Base-by-base conservation (phyloP, 164 flowering plant genomes). In the Pachysandra terminalis region DNA sequence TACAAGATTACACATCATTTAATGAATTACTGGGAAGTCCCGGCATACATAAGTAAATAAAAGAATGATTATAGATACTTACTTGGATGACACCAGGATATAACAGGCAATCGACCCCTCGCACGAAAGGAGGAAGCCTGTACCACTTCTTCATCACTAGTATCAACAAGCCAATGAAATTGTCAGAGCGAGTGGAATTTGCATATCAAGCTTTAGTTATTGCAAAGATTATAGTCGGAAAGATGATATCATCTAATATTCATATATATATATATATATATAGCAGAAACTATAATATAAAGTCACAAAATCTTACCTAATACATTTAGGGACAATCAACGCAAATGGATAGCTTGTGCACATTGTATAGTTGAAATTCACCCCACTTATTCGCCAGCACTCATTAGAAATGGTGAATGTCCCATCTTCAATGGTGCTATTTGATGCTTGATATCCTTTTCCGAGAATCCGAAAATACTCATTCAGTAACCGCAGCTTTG, bases 11-110 rank as follows among this genome's bases (percentile, higher is more conserved):
- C 32, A 65, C 35, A 73, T 22, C 3, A 62, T 65, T 70, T 23
- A 58, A 63, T 16, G 58, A 9, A 56, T 65, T 10, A 61, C 59
- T 9, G 57, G 48, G 70, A 53, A 56, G n/a, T 10, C 12, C 67
- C 14, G 32, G 26, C 1, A 35, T 16, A 32, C 14, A 0, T 23
- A 37, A n/a, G 68, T 27, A 64, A 67, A 71, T 13, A 57, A 67
- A 61, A 57, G 15, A 62, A 51, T 4, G 32, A 65, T 53, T 66
- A 24, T 52, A 41, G 19, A 23, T 17, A 35, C 64, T 60, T 64
- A 96, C 98, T 90, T 72, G 91, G 87, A 74, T 96, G 76, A 79
- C 95, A 90, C 99, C 99, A 96, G 37, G 96, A 81, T 74, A 96
- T 83, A 21, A 86, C 97, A 77, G 99, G 99, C 74, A 96, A 71